Base-by-base conservation (phyloP, 1,139 yeast species). In the Pichia sp. region DNA sequence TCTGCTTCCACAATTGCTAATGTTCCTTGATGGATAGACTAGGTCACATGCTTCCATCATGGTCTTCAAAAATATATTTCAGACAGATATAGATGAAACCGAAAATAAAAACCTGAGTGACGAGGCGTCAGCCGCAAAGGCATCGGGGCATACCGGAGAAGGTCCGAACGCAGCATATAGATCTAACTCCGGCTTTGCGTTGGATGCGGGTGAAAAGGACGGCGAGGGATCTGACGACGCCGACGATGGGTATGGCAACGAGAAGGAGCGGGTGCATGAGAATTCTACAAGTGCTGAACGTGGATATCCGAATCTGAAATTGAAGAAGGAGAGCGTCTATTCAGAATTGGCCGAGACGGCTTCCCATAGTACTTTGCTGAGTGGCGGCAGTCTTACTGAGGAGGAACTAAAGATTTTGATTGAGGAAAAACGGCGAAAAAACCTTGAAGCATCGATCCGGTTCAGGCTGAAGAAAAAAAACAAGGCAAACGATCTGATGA, bases 361-460 rank as follows among this genome's bases (percentile, higher is more conserved):
- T 23, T 23, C 26, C 26, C 26, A 23, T 23, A 23, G 26, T 23
- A 23, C 26, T 23, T 23, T 23, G 26, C 26, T 23, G 26, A 23
- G 26, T 23, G 26, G 26, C n/a, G 16, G 16, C 41, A n/a, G 41
- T 36, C 16, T 36, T 15, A 7, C 29, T 13, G 31, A 23, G 26
- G 36, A 49, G 30, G 15, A 23, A 8, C 45, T 11, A 47, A 38
- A 29, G n/a, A 11, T n/a, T n/a, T 13, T 36, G 16, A 11, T 36
- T 7, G 41, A 36, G 16, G 64, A 59, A 16, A 62, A 81, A 67
- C 73, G 84, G 62, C 76, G 79, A 65, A 71, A 85, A 62, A 82
- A 82, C 66, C 81, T 87, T 2, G 81, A 84, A 5, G 87, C 87
- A 1, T 76, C 82, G 19, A 87, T 87, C 4, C 67, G 86, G 57